Evolutionary conservation across 192 early-diverging fungal genomes (phyloP).

Genomic region (Entomortierella chlamydospora): DNA sequence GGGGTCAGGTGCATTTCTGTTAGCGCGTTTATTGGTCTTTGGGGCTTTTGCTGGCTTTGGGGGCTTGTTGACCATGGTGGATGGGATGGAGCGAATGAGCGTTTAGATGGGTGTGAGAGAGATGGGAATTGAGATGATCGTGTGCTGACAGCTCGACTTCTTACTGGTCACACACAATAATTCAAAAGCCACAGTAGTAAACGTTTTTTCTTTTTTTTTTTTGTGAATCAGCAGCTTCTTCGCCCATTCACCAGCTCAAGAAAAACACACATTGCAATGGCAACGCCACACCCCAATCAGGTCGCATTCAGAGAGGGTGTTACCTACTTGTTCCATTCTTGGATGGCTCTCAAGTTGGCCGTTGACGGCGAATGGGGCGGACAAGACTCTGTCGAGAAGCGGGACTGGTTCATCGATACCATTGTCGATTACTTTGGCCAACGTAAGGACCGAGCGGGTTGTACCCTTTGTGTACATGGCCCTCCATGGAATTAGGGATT

Average conservation of each 20-base stretch:
- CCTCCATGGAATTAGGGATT: too few relatives aligned
- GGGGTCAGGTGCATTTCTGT: slow-evolving; percentile 8
- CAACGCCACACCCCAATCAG: slow-evolving; percentile 60
- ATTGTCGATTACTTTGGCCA: slow-evolving; percentile 73
- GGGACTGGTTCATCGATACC: slow-evolving; percentile 73
- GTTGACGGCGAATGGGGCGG: slow-evolving; percentile 81
- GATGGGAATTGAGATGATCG: neutral
- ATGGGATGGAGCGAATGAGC: neutral
- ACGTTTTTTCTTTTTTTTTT: slow-evolving; percentile 1
- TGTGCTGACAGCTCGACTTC: too few relatives aligned
- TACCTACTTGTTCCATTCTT: slow-evolving; percentile 68
- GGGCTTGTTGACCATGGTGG: slow-evolving; percentile 48
- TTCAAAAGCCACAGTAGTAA: neutral
- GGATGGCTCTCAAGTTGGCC: slow-evolving; percentile 80
- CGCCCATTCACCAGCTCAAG: neutral
- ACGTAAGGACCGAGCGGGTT: slow-evolving; percentile 47
- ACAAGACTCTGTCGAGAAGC: slow-evolving; percentile 70
- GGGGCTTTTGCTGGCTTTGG: slow-evolving; percentile 43
- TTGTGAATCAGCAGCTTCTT: slow-evolving; percentile 6
- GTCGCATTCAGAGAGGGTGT: slow-evolving; percentile 71
- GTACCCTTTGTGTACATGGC: too few relatives aligned
- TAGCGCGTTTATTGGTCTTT: slow-evolving; percentile 28
- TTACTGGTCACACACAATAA: neutral
- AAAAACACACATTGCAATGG: slow-evolving; percentile 8
- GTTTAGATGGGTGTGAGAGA: neutral